Evolutionary conservation across 1,284 basidiomycete species (phyloP).

Genomic region (Fomitiporia mediterranea): DNA sequence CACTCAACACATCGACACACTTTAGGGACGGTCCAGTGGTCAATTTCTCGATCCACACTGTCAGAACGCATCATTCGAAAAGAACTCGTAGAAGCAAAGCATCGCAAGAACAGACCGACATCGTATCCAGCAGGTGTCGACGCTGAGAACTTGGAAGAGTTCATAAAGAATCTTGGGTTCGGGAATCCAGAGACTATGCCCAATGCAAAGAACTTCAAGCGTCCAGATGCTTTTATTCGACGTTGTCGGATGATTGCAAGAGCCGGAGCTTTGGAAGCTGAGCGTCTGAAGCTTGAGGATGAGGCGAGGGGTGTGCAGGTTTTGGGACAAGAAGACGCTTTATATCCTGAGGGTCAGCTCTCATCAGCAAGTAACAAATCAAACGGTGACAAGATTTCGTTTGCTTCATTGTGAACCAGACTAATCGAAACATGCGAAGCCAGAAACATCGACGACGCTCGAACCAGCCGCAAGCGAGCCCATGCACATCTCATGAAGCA

Average conservation of each 20-base stretch:
- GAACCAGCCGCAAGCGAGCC: too few relatives aligned
- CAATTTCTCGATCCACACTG: conserved; percentile 35
- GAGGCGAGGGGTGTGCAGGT: not conserved
- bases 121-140: conserved; percentile 42
- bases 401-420: not conserved
- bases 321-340: too few relatives aligned
- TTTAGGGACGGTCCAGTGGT: conserved; percentile 56
- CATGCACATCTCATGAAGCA: too few relatives aligned
- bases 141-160: conserved; percentile 14
- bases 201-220: not conserved
- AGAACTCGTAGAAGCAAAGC: conserved; percentile 31
- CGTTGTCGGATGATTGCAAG: not conserved
- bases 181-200: conserved; percentile 2
- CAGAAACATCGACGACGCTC: too few relatives aligned
- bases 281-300: conserved; percentile 5
- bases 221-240: not conserved
- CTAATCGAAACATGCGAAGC: too few relatives aligned
- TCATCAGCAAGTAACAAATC: too few relatives aligned
- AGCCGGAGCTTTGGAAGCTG: not conserved
- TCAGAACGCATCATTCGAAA: conserved; percentile 32
- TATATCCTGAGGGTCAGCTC: too few relatives aligned
- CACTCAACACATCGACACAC: not conserved
- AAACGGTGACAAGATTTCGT: not conserved
- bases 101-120: conserved; percentile 40
- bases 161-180: conserved; percentile 13